A percentile compares a stretch with the other conserved stretches of the same genome.
These are phyloP conservation scores for Neofusicoccum sp. DNA, from an alignment of 2,329 filamentous ascomycete species.

Conservation along the genomic window DNA sequence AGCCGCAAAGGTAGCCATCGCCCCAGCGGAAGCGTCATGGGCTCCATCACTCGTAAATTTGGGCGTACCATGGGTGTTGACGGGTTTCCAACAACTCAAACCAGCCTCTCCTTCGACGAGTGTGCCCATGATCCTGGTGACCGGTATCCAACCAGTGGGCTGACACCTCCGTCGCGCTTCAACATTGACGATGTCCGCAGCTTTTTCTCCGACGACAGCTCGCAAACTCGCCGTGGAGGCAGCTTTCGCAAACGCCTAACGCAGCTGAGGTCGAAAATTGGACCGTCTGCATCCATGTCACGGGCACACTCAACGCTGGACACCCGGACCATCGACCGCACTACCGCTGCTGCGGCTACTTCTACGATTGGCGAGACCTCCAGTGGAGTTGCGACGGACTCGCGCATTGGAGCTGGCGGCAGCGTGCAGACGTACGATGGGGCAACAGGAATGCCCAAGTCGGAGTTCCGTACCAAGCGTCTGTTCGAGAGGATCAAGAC, in stretches of 20 bases:
- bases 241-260: conserved; percentile 37
- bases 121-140: conserved; percentile 35
- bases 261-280: conserved; percentile 25
- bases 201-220: conserved; percentile 44
- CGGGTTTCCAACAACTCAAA: not conserved
- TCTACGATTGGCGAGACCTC: not conserved
- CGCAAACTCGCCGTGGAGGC: conserved; percentile 21
- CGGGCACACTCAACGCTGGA: conserved; percentile 20
- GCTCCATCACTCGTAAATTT: conserved; percentile 20
- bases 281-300: conserved; percentile 16
- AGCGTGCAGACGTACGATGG: conserved; percentile 24
- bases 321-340: not conserved
- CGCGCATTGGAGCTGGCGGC: not conserved
- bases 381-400: not conserved
- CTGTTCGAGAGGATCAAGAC: conserved; percentile 39
- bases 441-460: conserved; percentile 37
- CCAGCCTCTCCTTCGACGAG: not conserved
- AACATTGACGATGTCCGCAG: conserved; percentile 41
- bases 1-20: conserved; percentile 18
- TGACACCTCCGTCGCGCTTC: conserved; percentile 42
- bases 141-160: conserved; percentile 48
- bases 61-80: conserved; percentile 14
- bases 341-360: not conserved
- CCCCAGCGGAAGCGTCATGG: conserved; percentile 18
- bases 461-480: conserved; percentile 40